Evolutionary conservation across 2,329 filamentous ascomycete genomes (phyloP).

Genomic region (Sarocladium kiliense): DNA sequence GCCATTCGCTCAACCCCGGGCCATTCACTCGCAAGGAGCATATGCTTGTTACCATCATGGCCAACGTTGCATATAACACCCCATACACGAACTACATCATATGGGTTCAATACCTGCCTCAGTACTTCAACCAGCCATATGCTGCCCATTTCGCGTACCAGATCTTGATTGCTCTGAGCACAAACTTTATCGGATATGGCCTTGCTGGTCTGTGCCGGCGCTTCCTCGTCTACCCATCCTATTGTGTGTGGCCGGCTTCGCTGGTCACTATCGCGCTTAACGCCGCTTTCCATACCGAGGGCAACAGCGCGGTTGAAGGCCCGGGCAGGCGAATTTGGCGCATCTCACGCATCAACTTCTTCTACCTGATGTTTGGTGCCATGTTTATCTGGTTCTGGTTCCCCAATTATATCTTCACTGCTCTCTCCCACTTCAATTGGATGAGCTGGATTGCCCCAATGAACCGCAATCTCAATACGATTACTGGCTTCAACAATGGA

Average conservation of each 20-base stretch:
- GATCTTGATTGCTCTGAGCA: constrained; percentile 49
- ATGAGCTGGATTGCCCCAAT: constrained; percentile 50
- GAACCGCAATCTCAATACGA: constrained; percentile 35
- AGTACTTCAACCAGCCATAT: constrained; percentile 50
- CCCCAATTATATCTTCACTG: constrained; percentile 48
- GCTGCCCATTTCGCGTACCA: constrained; percentile 48
- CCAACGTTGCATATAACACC: constrained; percentile 50
- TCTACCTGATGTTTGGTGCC: constrained; percentile 41
- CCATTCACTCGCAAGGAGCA: constrained; percentile 58
- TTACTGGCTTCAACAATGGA: constrained; percentile 39
- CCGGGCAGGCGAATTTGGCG: constrained; percentile 39
- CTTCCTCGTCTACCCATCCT: constrained; percentile 51
- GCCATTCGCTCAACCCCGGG: constrained; percentile 49
- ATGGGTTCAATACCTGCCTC: constrained; percentile 46
- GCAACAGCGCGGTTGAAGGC: constrained; percentile 32
- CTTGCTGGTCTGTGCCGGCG: constrained; percentile 49
- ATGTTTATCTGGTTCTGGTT: constrained; percentile 58
- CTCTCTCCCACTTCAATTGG: constrained; percentile 50
- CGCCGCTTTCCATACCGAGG: constrained; percentile 45
- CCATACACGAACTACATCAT: constrained; percentile 53
- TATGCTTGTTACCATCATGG: constrained; percentile 57
- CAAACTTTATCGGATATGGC: constrained; percentile 56
- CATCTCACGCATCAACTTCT: constrained; percentile 47
- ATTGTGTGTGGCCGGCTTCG: constrained; percentile 53
- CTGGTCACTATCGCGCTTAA: constrained; percentile 51